A percentile compares a stretch with the other conserved stretches of the same genome.
phyloP scores from a whole-genome alignment of 495 filamentous ascomycete species.

The Hypoxylon subgilvum region DNA sequence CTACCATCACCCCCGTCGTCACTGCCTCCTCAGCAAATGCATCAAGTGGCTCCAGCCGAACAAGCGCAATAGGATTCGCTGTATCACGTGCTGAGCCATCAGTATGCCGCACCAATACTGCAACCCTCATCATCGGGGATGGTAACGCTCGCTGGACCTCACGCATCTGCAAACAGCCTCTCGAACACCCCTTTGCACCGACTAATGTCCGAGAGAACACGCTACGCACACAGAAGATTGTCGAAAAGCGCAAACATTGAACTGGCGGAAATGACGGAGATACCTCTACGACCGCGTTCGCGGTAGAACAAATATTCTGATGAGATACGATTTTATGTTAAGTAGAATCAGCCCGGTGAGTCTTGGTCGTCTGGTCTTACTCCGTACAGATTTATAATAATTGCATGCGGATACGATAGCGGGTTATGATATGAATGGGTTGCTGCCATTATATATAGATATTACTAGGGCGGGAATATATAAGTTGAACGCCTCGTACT shows the following conservation, averaged over 20 bases:
- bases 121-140: neutral
- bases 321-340: neutral
- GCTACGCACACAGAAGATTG: neutral
- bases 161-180: neutral
- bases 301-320: too few relatives aligned
- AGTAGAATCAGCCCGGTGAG: neutral
- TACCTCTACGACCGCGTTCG: too few relatives aligned
- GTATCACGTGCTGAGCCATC: conserved; percentile 3
- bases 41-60: conserved; percentile 18
- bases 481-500: conserved; percentile 1
- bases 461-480: too few relatives aligned
- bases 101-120: neutral
- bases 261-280: too few relatives aligned
- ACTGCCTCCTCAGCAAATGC: too few relatives aligned
- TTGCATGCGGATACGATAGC: too few relatives aligned
- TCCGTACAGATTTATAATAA: neutral
- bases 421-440: too few relatives aligned
- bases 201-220: neutral
- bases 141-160: neutral
- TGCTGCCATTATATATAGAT: too few relatives aligned
- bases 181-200: neutral
- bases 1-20: conserved; percentile 1
- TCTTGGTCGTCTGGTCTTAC: neutral
- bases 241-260: too few relatives aligned
- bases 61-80: conserved; percentile 30